These are phyloP conservation scores for Xerocomus spinulosus DNA, from an alignment of 768 basidiomycete species.

Conservation along the genomic window DNA sequence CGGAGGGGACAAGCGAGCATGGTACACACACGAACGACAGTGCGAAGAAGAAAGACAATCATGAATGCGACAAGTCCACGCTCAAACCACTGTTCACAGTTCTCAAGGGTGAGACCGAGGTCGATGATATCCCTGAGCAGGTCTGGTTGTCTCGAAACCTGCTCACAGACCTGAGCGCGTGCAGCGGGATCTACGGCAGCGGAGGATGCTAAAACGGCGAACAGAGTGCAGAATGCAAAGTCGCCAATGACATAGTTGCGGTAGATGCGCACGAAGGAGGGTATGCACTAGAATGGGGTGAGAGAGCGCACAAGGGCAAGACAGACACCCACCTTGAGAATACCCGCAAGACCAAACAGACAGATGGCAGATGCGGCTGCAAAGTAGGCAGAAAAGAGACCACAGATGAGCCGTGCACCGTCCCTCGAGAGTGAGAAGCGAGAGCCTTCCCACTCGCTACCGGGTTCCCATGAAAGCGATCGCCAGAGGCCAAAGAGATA, in stretches of 20 bases:
- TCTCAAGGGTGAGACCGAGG: constrained; percentile 70
- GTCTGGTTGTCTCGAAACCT: constrained; percentile 70
- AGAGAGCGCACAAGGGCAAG: not conserved
- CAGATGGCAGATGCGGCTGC: constrained; percentile 60
- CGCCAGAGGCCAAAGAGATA: constrained; percentile 43
- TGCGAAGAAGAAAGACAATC: constrained; percentile 54
- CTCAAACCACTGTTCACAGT: constrained; percentile 78
- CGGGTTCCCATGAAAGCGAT: constrained; percentile 43
- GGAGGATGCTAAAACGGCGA: constrained; percentile 53
- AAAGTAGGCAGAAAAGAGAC: constrained; percentile 63
- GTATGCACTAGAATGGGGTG: constrained; percentile 46
- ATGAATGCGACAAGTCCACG: constrained; percentile 57
- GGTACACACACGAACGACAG: constrained; percentile 60
- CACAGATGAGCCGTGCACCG: constrained; percentile 50
- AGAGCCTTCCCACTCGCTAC: constrained; percentile 47
- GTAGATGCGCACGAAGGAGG: constrained; percentile 70
- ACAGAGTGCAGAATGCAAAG: constrained; percentile 63
- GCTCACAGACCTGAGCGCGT: constrained; percentile 65
- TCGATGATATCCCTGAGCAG: constrained; percentile 65
- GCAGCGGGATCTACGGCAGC: constrained; percentile 51
- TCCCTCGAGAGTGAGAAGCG: constrained; percentile 39
- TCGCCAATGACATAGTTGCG: constrained; percentile 80
- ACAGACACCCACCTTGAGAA: constrained; percentile 52
- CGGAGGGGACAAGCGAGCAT: not conserved
- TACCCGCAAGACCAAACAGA: constrained; percentile 62